Percentiles rank a stretch among this genome's conserved stretches.
Evolutionary conservation across 73 alveolate species (phyloP).

Genomic region (Loxodes magnus): DNA sequence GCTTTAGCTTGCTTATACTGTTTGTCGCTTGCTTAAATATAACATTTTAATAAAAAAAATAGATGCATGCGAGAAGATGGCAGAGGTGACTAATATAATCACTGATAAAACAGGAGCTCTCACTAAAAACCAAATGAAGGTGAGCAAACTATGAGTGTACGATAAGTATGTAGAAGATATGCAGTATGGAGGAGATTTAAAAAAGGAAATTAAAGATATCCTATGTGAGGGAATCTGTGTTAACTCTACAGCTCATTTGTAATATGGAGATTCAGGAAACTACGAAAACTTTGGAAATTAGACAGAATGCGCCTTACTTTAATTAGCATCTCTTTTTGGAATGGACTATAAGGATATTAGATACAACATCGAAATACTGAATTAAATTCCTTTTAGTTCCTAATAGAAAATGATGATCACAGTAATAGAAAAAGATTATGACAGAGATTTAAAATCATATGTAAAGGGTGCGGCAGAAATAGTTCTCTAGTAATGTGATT

Average conservation of each 20-base stretch:
- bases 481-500: slow-evolving; percentile 45
- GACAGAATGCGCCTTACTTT: slow-evolving; percentile 55
- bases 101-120: slow-evolving; percentile 88
- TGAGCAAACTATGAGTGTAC: slow-evolving; percentile 21
- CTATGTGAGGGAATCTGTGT: slow-evolving; percentile 3
- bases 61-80: slow-evolving; percentile 87
- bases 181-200: neutral
- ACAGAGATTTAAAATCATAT: slow-evolving; percentile 40
- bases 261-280: slow-evolving; percentile 9
- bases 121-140: slow-evolving; percentile 78
- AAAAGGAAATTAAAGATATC: neutral
- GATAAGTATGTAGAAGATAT: neutral
- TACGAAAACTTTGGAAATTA: slow-evolving; percentile 6
- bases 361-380: slow-evolving; percentile 13
- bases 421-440: slow-evolving; percentile 14
- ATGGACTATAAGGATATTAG: slow-evolving; percentile 27
- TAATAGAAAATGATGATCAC: slow-evolving; percentile 35
- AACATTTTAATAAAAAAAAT: slow-evolving; percentile 76
- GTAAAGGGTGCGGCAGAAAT: slow-evolving; percentile 91
- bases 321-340: slow-evolving; percentile 12
- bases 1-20: slow-evolving; percentile 88
- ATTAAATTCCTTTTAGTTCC: slow-evolving; percentile 11
- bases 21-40: slow-evolving; percentile 82
- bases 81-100: slow-evolving; percentile 70
- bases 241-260: slow-evolving; percentile 25